These are phyloP conservation scores for Dalbergia oliveri DNA, from an alignment of 306 rosid genomes.

Conservation along the genomic window DNA sequence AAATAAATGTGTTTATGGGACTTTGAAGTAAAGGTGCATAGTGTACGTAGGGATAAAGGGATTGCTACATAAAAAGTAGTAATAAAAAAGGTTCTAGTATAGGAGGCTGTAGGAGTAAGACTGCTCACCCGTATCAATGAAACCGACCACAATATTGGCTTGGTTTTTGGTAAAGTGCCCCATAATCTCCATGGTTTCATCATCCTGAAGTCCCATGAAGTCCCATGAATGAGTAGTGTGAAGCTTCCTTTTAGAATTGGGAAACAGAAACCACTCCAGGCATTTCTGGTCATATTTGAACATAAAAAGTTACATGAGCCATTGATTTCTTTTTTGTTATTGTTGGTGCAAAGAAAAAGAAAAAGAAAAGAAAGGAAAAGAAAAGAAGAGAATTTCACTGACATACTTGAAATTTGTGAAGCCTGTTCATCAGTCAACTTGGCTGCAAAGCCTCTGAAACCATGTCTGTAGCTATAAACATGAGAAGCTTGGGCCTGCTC, in stretches of 20 bases:
- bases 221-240: conserved; percentile 91
- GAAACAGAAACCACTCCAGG: conserved; percentile 78
- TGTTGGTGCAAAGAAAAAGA: background rate
- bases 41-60: conserved; percentile 24
- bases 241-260: conserved; percentile 68
- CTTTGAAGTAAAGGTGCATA: conserved; percentile 35
- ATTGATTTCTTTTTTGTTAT: background rate
- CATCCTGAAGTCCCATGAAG: conserved; percentile 75
- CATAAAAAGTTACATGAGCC: conserved; percentile 28
- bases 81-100: conserved; percentile 29
- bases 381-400: conserved; percentile 12
- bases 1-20: conserved; percentile 41
- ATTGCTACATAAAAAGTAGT: conserved; percentile 25
- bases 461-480: conserved; percentile 76
- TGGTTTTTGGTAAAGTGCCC: conserved; percentile 69
- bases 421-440: conserved; percentile 71
- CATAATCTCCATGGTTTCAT: conserved; percentile 60
- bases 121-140: conserved; percentile 77
- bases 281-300: conserved; percentile 65
- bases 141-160: conserved; percentile 71
- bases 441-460: conserved; percentile 88
- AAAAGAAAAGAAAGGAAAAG: too few species aligned
- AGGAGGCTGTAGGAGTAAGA: conserved; percentile 27
- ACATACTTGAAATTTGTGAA: conserved; percentile 67
- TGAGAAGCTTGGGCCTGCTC: conserved; percentile 74